Conservation (phyloP, 2,329 filamentous ascomycete genomes). For the Thelonectria blattea region DNA sequence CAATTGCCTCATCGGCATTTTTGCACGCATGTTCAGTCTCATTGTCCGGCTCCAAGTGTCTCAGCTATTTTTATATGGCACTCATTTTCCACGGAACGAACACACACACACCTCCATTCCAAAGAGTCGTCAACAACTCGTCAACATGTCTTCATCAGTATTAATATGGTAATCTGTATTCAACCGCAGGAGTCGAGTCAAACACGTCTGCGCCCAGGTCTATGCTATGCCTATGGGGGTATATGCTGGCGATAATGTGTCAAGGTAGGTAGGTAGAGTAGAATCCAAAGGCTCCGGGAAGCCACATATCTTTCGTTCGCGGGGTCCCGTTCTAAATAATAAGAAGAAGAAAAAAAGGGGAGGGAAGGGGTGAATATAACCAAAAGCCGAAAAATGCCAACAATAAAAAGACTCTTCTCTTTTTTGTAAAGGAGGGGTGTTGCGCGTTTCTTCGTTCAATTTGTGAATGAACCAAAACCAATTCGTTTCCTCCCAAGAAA, state of each 20-base stretch:
- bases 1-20: no score
- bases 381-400: slow-evolving; percentile 24
- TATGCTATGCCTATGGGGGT: slow-evolving; percentile 45
- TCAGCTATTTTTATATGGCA: not conserved
- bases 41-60: no score
- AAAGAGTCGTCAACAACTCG: not conserved
- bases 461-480: slow-evolving; percentile 35
- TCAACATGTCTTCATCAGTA: not conserved
- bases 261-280: slow-evolving; percentile 4
- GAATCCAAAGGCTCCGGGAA: slow-evolving; percentile 15
- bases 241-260: slow-evolving; percentile 42
- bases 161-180: slow-evolving; percentile 21
- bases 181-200: slow-evolving; percentile 32
- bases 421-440: slow-evolving; percentile 15
- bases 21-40: no score
- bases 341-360: no score
- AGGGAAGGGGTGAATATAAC: not conserved
- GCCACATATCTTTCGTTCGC: slow-evolving; percentile 21
- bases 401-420: slow-evolving; percentile 23
- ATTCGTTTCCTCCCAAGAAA: slow-evolving; percentile 25
- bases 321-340: slow-evolving; percentile 1
- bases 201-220: slow-evolving; percentile 38
- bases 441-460: slow-evolving; percentile 30
- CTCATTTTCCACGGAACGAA: not conserved
- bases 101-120: not conserved